Evolutionary conservation across 768 basidiomycete genomes (phyloP).

Genomic region (Thelephora aurantiotincta): DNA sequence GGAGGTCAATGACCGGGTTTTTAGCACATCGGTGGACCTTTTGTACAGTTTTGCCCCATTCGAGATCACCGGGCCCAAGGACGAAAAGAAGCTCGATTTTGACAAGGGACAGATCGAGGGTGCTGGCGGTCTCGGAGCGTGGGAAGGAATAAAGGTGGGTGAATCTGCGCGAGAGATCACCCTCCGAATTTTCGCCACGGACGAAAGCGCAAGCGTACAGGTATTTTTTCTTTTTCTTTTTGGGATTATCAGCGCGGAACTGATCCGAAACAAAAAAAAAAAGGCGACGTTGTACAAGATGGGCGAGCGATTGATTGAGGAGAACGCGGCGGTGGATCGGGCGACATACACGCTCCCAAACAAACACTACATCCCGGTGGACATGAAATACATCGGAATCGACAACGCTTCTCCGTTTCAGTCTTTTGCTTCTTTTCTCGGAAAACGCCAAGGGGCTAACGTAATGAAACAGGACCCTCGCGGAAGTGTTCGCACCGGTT

Average conservation of each 20-base stretch:
- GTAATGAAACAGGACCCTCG: conserved; percentile 38
- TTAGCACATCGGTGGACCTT: conserved; percentile 79
- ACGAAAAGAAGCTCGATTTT: conserved; percentile 40
- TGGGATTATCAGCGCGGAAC: background rate
- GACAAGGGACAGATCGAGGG: conserved; percentile 18
- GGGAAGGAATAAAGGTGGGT: conserved; percentile 43
- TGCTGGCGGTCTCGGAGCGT: conserved; percentile 33
- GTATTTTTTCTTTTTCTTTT: conserved; percentile 25
- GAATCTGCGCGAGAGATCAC: conserved; percentile 45
- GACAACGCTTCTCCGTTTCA: conserved; percentile 55
- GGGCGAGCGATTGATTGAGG: conserved; percentile 54
- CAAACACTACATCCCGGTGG: conserved; percentile 88
- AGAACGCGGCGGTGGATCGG: conserved; percentile 42
- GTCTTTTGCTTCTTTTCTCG: background rate
- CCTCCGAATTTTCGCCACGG: conserved; percentile 68
- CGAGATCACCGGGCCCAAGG: conserved; percentile 29
- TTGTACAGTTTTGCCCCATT: conserved; percentile 48
- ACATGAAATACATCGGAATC: conserved; percentile 59
- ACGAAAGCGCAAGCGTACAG: conserved; percentile 89
- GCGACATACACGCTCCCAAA: conserved; percentile 78
- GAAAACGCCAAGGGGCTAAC: background rate
- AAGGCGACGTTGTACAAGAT: conserved; percentile 91
- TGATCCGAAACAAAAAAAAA: background rate
- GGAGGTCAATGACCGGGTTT: conserved; percentile 78
- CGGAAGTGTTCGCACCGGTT: conserved; percentile 81